Percentiles rank a stretch among this genome's conserved stretches.
These are phyloP conservation scores for Hanseniaspora uvarum DNA, from an alignment of 1,139 yeast species.

Conservation along the genomic window DNA sequence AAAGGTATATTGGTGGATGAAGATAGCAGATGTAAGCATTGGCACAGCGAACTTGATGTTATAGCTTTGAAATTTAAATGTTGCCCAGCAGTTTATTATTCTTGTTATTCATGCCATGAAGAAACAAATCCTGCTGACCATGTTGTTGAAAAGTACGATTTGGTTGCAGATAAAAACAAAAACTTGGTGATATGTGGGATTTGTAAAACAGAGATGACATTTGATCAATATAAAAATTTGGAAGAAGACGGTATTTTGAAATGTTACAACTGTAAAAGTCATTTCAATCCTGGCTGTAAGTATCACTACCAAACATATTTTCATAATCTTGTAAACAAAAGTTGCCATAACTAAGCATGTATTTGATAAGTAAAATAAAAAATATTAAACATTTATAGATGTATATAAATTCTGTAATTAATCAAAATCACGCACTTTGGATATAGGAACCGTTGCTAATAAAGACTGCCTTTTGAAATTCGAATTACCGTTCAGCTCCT, in stretches of 20 bases:
- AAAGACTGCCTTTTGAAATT: slow-evolving; percentile 5
- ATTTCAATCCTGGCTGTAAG: slow-evolving; percentile 29
- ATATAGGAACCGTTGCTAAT: slow-evolving; percentile 23
- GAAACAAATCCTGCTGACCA: slow-evolving; percentile 22
- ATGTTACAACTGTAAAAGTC: slow-evolving; percentile 24
- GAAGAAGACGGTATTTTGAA: neutral
- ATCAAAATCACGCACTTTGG: slow-evolving; percentile 21
- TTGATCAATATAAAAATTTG: slow-evolving; percentile 22
- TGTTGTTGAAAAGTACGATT: slow-evolving; percentile 20
- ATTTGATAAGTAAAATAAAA: too few species aligned
- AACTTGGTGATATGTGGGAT: slow-evolving; percentile 28
- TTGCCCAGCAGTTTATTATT: slow-evolving; percentile 25
- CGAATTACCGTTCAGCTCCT: neutral
- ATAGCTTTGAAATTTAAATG: slow-evolving; percentile 30
- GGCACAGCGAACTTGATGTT: slow-evolving; percentile 28
- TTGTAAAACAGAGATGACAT: slow-evolving; percentile 26
- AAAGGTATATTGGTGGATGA: slow-evolving; percentile 25
- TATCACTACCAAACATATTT: slow-evolving; percentile 29
- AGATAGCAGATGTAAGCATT: slow-evolving; percentile 29
- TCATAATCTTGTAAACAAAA: slow-evolving; percentile 12
- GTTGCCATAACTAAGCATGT: neutral
- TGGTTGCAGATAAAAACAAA: slow-evolving; percentile 17
- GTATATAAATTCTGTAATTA: neutral
- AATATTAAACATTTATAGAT: too few species aligned
- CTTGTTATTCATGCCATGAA: slow-evolving; percentile 28